Evolutionary conservation across 1,284 basidiomycete genomes (phyloP), one percentile per base, ranked within the genome.

Genomic region (Veloporphyrellus conicus): DNA sequence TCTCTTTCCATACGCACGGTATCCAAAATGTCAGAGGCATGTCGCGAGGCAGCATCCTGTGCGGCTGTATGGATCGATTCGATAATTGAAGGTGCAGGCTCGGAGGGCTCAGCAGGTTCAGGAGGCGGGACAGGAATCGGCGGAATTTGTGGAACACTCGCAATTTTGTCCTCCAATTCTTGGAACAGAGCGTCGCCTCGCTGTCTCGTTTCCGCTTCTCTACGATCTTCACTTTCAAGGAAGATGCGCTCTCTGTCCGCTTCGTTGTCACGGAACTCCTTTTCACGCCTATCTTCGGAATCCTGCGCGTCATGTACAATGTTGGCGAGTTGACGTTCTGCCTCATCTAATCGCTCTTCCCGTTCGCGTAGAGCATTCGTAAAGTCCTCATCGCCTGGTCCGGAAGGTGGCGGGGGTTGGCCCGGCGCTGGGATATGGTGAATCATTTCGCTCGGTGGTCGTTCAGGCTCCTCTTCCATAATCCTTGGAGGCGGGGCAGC

Each of bases 171-270:
- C 47, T 78, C 72, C 12, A 84, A 59, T 5, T 77, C 70, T 14
- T 70, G 57, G 62, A 74, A 72, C 14, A 84, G 67, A 12, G 68
- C 71, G 3, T 84, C 77, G 15, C 72, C 68, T 15, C 77, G 74
- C 40, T 77, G 71, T 40, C 68, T 66, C 14, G 77, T 70, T 53
- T 81, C 78, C 35, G 71, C 68, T 14, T 79, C 76, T 34, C 86
- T 72, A 31, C 75, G 71, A 1, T 68, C 71, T 56, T 88, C 82
- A 41, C 71, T 71, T 3, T 83, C 77, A 29, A 72, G 55, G 63
- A 88, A 88, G 3, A 81, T 62, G 6, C 69, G 75, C 18, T 84
- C 73, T 15, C 86, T 71, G 44, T 79, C 79, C 10, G 81, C 78
- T 62, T 89, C 87, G 53, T 78, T 75, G 1, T 69, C 68, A 14